Evolutionary conservation across 176 grass and related monocot species (phyloP), one percentile per base, ranked within the genome.

Genomic region (Avena sativa): DNA sequence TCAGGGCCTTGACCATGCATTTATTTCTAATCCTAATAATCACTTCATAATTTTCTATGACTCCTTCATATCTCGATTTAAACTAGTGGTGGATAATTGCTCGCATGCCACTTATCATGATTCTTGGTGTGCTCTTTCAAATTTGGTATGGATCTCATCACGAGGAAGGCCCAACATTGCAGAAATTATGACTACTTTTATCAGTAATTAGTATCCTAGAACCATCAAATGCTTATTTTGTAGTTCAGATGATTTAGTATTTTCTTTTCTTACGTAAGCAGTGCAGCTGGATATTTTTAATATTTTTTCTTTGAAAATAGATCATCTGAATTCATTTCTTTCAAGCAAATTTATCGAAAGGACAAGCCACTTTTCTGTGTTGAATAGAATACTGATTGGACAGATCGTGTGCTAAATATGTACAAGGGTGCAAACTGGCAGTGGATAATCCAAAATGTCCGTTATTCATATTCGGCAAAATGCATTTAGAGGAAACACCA

Each of bases 21-120:
- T 75, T 75, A 75, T 75, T 51, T 28, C 3, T 50, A 28, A 75
- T 75, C 50, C 12, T 75, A 75, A 51, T 59, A 85, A 81, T 68
- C 19, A 49, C 20, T 52, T 75, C 72, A 52, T 66, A 85, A 67
- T 44, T 76, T 74, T 19, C 17, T 79, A 23, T 4, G 23, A 21
- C 58, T 43, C 60, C 12, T 49, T 25, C 19, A 1, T 48, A 48
- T 4, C 9, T 84, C 20, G 11, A 53, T 72, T 6, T 26, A n/a
- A 61, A 32, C 61, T 11, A 4, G 14, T 89, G 30, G n/a, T 21
- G 19, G 46, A 6, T 17, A 53, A 47, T 13, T 48, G 8, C 48
- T 74, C 44, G n/a, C 15, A 49, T 34, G 17, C 21, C 17, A 9
- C 32, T 77, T 67, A 38, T 61, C 8, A 51, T 48, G 23, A 77